Base-by-base conservation (phyloP, 345 rosid species). In the Bruguiera gymnorhiza region DNA sequence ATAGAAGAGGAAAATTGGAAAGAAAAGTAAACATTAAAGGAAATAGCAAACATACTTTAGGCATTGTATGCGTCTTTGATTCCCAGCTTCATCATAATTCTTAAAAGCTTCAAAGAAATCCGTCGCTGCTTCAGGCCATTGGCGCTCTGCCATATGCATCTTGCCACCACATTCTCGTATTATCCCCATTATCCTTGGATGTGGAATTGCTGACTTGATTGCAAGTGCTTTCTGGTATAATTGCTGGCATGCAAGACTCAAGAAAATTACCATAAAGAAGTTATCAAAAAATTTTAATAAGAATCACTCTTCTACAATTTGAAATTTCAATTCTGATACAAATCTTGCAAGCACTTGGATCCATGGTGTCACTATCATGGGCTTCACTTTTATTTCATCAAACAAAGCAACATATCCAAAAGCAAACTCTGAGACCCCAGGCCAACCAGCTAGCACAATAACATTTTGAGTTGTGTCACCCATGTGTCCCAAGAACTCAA, bases 81-180 rank as follows among this genome's bases (percentile, higher is more conserved):
- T 96, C 58, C 99, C 99, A 77, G 99, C 99, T 87, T 96, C 99
- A 78, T 96, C 99, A 69, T 96, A 96, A 70, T 96, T 96, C 82
- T 96, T 96, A 71, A 96, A 96, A 69, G 99, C 99, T 82, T 92
- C 99, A 84, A 96, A 96, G 87, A 96, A 96, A 77, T 96, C 99
- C 6, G 99, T 96, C 23, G 98, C 98, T 0, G 98, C 99, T 51
- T 96, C 99, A 62, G 87, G 93, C 99, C 99, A 96, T 68, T 89
- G 97, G 74, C 97, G 98, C 82, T 96, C 98, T 34, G 98, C 96
- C 99, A 90, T 96, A 82, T 92, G 98, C 99, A 96, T 96, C 83
- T 96, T 96, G 5, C 99, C 99, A 68, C 99, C 99, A 82, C 99
- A 96, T 77, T 96, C 99, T 34, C 97, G 88, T 70, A 96, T 92